Evolutionary conservation across 139 green algal genomes (phyloP).

Genomic region (Diplosphaera chodatii): DNA sequence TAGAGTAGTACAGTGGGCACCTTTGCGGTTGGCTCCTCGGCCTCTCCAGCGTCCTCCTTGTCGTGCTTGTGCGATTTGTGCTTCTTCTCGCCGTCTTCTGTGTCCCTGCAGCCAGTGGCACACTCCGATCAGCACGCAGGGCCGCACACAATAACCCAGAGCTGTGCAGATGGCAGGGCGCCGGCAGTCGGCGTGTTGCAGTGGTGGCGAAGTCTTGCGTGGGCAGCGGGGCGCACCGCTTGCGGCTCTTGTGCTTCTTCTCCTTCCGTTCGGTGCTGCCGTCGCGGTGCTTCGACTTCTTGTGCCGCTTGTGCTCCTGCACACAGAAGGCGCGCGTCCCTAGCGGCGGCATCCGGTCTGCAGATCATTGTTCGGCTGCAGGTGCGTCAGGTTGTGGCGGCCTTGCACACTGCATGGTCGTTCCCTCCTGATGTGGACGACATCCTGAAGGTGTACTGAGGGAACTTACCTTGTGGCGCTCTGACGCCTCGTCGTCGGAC

Average conservation of each 20-base stretch:
- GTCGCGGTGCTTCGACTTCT: constrained; percentile 22
- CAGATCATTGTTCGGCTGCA: no score
- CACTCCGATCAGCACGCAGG: not conserved
- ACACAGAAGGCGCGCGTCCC: no score
- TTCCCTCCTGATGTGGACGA: no score
- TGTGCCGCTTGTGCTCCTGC: constrained; percentile 30
- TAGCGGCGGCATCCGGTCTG: no score
- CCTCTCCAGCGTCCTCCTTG: constrained; percentile 9
- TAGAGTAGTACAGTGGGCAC: no score
- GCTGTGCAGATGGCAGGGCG: not conserved
- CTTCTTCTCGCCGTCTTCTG: not conserved
- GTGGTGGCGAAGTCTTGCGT: constrained; percentile 10
- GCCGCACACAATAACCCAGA: not conserved
- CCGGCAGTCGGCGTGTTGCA: no score
- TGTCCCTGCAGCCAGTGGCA: not conserved
- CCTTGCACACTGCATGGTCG: not conserved
- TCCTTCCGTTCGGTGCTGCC: constrained; percentile 12
- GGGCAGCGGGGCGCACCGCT: constrained; percentile 1
- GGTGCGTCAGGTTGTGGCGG: no score
- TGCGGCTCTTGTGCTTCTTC: constrained; percentile 14
- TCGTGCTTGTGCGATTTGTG: constrained; percentile 7
- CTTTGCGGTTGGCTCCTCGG: no score
- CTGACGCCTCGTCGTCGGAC: not conserved
- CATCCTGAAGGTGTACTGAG: no score
- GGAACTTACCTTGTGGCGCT: not conserved